A percentile compares a stretch with the other conserved stretches of the same genome.
These are phyloP conservation scores for Brassica rapa DNA, from an alignment of 345 rosid genomes.

Conservation along the genomic window DNA sequence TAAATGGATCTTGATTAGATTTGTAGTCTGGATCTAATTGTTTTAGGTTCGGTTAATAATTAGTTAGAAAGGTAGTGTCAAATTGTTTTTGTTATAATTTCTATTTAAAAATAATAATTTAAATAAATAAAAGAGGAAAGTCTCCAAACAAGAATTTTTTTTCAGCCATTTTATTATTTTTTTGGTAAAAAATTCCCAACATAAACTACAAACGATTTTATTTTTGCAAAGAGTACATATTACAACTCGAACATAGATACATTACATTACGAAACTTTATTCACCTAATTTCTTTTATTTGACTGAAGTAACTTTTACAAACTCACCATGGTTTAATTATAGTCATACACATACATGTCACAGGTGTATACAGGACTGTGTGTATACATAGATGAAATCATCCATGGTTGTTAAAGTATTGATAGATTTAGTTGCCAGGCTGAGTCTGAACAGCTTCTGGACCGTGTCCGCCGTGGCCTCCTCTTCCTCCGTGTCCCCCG, in stretches of 20 bases:
- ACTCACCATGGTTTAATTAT: conserved; percentile 24
- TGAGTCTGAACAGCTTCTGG: conserved; percentile 25
- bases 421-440: conserved; percentile 7
- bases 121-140: too few species aligned
- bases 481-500: conserved; percentile 18
- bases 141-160: too few species aligned
- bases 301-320: conserved; percentile 12
- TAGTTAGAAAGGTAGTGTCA: too few species aligned
- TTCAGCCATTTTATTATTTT: too few species aligned
- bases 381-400: neutral
- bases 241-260: conserved; percentile 4
- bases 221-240: neutral
- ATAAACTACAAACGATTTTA: too few species aligned
- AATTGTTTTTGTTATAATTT: too few species aligned
- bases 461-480: conserved; percentile 4
- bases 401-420: conserved; percentile 11
- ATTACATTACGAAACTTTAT: conserved; percentile 6
- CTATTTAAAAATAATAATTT: too few species aligned
- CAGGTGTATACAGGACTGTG: neutral
- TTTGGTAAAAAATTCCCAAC: too few species aligned
- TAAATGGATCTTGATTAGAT: too few species aligned
- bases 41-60: too few species aligned
- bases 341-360: neutral
- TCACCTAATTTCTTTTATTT: neutral
- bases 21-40: too few species aligned